Conservation (phyloP, 176 grass and related monocot species). For the Oryza meyeriana region DNA sequence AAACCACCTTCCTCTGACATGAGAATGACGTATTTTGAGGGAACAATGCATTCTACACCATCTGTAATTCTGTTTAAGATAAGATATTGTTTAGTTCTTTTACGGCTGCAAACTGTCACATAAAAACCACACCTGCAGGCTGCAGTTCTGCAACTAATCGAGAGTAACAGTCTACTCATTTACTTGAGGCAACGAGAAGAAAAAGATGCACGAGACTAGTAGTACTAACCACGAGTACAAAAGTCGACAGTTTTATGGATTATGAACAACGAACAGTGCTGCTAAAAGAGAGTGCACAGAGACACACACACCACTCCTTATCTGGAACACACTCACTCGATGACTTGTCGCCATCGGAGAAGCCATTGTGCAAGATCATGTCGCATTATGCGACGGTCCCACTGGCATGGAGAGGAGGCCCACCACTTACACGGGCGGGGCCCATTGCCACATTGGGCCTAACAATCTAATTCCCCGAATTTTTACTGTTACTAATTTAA, state of each 20-base stretch:
- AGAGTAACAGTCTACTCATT: not conserved
- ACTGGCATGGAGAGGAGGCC: not conserved
- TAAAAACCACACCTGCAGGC: not conserved
- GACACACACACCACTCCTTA: constrained; percentile 15
- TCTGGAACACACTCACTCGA: constrained; percentile 15
- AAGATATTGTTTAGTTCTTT: not conserved
- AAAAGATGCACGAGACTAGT: not conserved
- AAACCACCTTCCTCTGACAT: not conserved
- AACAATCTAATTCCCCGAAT: not conserved
- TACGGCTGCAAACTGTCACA: not conserved
- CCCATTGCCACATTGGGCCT: constrained; percentile 1
- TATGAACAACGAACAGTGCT: not conserved
- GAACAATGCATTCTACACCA: not conserved
- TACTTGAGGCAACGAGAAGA: not conserved
- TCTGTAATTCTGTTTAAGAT: not conserved
- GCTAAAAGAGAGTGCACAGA: not conserved
- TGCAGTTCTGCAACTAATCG: not conserved
- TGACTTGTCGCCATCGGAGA: constrained; percentile 18
- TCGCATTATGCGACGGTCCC: not conserved
- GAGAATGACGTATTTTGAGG: constrained; percentile 8
- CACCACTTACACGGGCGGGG: not conserved
- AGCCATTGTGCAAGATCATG: constrained; percentile 32
- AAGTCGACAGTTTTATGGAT: too few species aligned
- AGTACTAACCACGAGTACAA: not conserved
- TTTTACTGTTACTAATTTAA: too few species aligned